Base-by-base conservation (phyloP, 2,329 filamentous ascomycete genomes). In the Trichothecium sympodiale region DNA sequence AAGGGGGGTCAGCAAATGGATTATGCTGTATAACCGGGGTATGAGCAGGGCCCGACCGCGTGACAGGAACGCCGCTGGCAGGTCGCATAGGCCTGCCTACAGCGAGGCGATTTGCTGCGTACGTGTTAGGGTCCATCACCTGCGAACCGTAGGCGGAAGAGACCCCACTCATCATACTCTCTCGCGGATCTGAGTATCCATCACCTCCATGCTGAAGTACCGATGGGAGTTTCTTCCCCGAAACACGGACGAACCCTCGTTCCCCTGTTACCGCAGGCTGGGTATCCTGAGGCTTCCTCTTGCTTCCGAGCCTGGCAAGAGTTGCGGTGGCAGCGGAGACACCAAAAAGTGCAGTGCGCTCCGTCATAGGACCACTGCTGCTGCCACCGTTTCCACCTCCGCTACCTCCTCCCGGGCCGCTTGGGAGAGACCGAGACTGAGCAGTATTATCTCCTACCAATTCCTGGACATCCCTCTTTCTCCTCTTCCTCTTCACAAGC, bases 21-120 rank as follows among this genome's bases (percentile, higher is more conserved):
- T 62, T 65, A 34, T 68, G 61, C 39, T 73, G 68, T 38, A 71
- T 69, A 13, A 80, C 59, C 1, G 78, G 72, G 4, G 73, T 77
- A 36, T 76, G 69, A 14, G 71, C 75, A 13, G 79, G 79, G n/a
- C 78, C 73, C n/a, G 73, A 68, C 41, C 76, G 66, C 50, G 77
- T 68, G 23, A 77, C 61, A n/a, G 71, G 67, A 4, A 77, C 58
- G 8, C 74, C 73, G 47, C 74, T 77, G 36, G 72, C 65, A 20
- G 71, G 71, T 31, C 72, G 64, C 70, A 77, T 77, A 5, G 72
- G 71, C 8, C 64, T 59, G 14, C 72, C 73, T 8, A 77, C 58
- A 7, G 73, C 65, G 25, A 76, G 54, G 37, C 63, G 62, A 30
- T 50, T 57, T 8, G 56, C 46, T 29, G 56, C 42, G 40, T 51